Percentiles rank a stretch among this genome's conserved stretches.
Evolutionary conservation across 305 asterid genomes (phyloP).

Genomic region (Fraxinus paxiana): DNA sequence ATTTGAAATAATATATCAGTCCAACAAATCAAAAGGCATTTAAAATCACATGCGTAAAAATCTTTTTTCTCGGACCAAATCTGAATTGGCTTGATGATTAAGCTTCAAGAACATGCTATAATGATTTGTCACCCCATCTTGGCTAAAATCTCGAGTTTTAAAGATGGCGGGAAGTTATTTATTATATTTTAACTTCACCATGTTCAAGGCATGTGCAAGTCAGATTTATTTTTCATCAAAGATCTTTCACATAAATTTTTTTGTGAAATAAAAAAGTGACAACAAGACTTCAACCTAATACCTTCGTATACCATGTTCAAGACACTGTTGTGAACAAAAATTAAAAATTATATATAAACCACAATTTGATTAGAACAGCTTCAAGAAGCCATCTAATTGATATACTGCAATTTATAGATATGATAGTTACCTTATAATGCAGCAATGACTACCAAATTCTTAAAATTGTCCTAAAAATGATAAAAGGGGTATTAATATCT

Average conservation of each 20-base stretch:
- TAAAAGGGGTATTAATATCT: neutral
- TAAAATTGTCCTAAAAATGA: neutral
- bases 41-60: neutral
- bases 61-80: neutral
- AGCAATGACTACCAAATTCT: conserved; percentile 9
- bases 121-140: neutral
- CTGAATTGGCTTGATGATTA: neutral
- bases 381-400: neutral
- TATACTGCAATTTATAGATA: neutral
- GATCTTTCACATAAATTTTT: neutral
- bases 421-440: neutral
- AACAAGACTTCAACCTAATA: neutral
- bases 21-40: conserved; percentile 15
- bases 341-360: neutral
- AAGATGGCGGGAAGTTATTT: neutral
- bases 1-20: conserved; percentile 28
- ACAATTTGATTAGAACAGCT: neutral
- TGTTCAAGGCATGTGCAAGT: neutral
- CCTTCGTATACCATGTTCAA: neutral
- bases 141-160: neutral
- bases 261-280: neutral
- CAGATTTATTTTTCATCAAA: neutral
- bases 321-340: neutral
- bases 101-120: neutral
- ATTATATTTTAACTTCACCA: neutral